Conservation (phyloP, 1,284 basidiomycete species). For the Flammula alnicola region DNA sequence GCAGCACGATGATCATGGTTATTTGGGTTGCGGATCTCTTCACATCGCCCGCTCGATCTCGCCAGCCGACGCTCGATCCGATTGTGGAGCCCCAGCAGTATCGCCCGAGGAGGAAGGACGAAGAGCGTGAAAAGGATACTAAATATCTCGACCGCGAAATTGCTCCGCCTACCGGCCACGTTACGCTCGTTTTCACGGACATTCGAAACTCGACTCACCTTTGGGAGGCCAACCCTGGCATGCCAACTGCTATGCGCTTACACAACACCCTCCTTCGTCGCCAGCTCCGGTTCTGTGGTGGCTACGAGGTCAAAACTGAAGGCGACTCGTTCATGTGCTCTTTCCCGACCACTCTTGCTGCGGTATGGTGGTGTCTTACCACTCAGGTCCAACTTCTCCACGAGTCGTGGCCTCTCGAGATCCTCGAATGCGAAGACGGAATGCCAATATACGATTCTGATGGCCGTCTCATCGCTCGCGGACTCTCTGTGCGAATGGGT, state of each 20-base stretch:
- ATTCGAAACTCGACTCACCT: constrained; percentile 97
- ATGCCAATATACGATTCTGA: constrained; percentile 77
- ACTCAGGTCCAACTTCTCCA: constrained; percentile 88
- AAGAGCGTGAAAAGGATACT: constrained; percentile 57
- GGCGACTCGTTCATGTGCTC: constrained; percentile 99
- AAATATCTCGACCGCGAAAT: constrained; percentile 82
- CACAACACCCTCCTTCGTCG: constrained; percentile 91
- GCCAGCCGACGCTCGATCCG: constrained; percentile 49
- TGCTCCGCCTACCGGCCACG: constrained; percentile 84
- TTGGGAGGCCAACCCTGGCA: constrained; percentile 97
- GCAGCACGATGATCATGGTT: constrained; percentile 98
- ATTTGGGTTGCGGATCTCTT: constrained; percentile 86
- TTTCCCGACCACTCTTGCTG: constrained; percentile 88
- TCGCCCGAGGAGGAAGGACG: constrained; percentile 46
- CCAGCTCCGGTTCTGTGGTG: constrained; percentile 89
- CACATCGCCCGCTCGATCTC: constrained; percentile 47
- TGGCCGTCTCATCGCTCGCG: constrained; percentile 81
- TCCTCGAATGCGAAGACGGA: constrained; percentile 92
- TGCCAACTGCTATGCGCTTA: constrained; percentile 93
- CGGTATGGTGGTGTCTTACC: constrained; percentile 90
- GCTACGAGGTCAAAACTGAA: constrained; percentile 99
- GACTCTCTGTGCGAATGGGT: constrained; percentile 96
- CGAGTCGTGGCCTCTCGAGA: constrained; percentile 94
- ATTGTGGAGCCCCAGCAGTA: constrained; percentile 46
- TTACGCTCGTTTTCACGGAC: constrained; percentile 98